Base-by-base conservation (phyloP, 352 stramenopile species). In the Phytophthora sp. region DNA sequence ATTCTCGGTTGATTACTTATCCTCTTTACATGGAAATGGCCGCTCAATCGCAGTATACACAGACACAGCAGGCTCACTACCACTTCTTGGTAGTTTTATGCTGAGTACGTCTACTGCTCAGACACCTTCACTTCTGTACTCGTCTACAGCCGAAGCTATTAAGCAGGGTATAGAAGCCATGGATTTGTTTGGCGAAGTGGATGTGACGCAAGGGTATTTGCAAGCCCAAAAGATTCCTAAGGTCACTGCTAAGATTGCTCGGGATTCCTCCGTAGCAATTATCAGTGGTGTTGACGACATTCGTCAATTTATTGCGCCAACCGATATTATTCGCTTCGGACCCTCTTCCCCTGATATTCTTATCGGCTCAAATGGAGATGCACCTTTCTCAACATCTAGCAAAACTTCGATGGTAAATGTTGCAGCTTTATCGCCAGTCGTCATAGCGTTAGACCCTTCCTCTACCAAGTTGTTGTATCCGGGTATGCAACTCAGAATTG, bases 401-500 rank as follows among this genome's bases (percentile, higher is more conserved):
- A 52, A 70, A 1, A 87, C 79, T 1, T 94, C 85, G 2, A 66
- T 23, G 2, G 83, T 92, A 5, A 65, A 31, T 7, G 80, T 91
- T 1, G 42, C 41, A 0, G 45, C 42, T 23, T 39, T 77, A 27
- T 94, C 85, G 2, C 85, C 85, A 8, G 72, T 89, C 15, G 67
- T 92, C 4, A 28, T 52, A 11, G 71, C 78, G 1, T 44, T 32
- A 6, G 18, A 55, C 10, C 24, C 60, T 24, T 66, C 52, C 0
- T 69, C 89, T 4, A 85, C 79, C 18, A 80, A 72, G 39, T 31
- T 83, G 42, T 51, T 97, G 3, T 93, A 81, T 57, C 81, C 92
- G 27, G 84, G 77, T n/a, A 92, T 97, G 77, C 74, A 79, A 18
- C 54, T 99, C 1, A 83, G 94, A 12, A 82, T 99, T 28, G 90